Evolutionary conservation across 495 filamentous ascomycete genomes (phyloP), one percentile per base, ranked within the genome.

Genomic region (Diplogelasinospora grovesii): DNA sequence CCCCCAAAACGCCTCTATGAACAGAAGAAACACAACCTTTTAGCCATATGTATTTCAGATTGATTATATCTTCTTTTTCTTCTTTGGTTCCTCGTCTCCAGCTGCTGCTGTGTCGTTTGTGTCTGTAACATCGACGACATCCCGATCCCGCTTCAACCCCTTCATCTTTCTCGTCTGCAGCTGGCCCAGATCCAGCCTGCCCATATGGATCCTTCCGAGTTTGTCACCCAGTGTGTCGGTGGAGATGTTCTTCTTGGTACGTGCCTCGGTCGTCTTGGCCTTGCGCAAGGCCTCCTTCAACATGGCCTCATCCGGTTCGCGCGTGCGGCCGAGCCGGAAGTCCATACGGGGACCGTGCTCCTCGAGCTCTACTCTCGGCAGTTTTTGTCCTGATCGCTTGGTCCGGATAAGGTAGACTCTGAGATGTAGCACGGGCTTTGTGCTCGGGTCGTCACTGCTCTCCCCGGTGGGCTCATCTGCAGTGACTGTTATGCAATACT

Each of bases 111-210:
- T n/a, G n/a, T n/a, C n/a, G n/a, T n/a, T n/a, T n/a, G n/a, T n/a
- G n/a, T n/a, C n/a, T n/a, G n/a, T n/a, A n/a, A n/a, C n/a, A 10
- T 49, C 46, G 13, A 40, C 22, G 10, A 33, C 25, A 27, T 79
- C 77, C 14, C 81, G 65, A 19, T 74, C 73, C 36, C 93, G 71
- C 77, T 97, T 97, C 48, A 98, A 63, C 43, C 92, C 92, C 79
- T 98, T 98, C 89, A 98, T 96, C 81, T 98, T 98, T 56, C 92
- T 77, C 31, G 87, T 95, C 77, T 97, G 92, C 64, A 98, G 60
- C 45, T 81, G 74, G 43, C 69, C 71, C 24, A 98, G 72, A 66
- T 97, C 90, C 64, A 96, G 86, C 71, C 85, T 88, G 56, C 83
- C 86, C 20, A 92, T 63, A 67, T 98, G 93, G 40, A 98, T 87